These are phyloP conservation scores for Xylariaceae sp. DNA, from an alignment of 2,329 filamentous ascomycete species.

Conservation along the genomic window DNA sequence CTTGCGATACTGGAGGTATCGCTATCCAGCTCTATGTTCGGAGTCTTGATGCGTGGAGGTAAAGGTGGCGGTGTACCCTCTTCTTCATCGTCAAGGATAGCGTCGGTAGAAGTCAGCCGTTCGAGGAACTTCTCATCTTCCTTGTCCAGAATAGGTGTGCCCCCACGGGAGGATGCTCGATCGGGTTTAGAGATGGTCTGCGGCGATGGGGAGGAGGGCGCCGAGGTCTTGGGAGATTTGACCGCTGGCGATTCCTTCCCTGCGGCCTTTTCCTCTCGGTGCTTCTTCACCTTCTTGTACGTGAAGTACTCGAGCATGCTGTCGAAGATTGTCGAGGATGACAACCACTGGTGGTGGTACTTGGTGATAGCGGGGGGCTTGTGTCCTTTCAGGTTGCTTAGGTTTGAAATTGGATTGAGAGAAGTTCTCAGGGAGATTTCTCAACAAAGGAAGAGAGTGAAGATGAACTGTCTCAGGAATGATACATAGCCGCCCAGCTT, in stretches of 20 bases:
- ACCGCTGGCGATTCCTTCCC: slow-evolving; percentile 19
- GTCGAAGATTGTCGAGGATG: not conserved
- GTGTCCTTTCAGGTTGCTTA: too few relatives aligned
- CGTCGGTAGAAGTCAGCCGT: slow-evolving; percentile 40
- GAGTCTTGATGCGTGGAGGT: slow-evolving; percentile 48
- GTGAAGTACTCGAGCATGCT: slow-evolving; percentile 60
- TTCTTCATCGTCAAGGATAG: slow-evolving; percentile 32
- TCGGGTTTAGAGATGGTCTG: slow-evolving; percentile 25
- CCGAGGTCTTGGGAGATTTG: not conserved
- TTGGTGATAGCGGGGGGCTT: too few relatives aligned
- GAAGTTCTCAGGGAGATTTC: not conserved
- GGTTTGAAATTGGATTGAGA: too few relatives aligned
- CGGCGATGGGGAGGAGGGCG: slow-evolving; percentile 11
- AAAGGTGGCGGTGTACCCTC: slow-evolving; percentile 48
- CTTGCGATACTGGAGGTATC: slow-evolving; percentile 33
- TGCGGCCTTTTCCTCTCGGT: slow-evolving; percentile 44
- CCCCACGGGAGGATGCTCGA: slow-evolving; percentile 12
- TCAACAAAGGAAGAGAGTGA: not conserved
- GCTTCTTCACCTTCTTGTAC: slow-evolving; percentile 60
- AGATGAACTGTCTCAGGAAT: too few relatives aligned
- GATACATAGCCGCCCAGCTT: not conserved
- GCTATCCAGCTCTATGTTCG: slow-evolving; percentile 46
- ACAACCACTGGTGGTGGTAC: too few relatives aligned
- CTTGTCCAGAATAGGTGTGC: slow-evolving; percentile 44
- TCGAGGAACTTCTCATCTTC: slow-evolving; percentile 58